Percentiles rank a stretch among this genome's conserved stretches.
These are phyloP conservation scores for Colletotrichum sp. DNA, from an alignment of 2,329 filamentous ascomycete species.

Conservation along the genomic window DNA sequence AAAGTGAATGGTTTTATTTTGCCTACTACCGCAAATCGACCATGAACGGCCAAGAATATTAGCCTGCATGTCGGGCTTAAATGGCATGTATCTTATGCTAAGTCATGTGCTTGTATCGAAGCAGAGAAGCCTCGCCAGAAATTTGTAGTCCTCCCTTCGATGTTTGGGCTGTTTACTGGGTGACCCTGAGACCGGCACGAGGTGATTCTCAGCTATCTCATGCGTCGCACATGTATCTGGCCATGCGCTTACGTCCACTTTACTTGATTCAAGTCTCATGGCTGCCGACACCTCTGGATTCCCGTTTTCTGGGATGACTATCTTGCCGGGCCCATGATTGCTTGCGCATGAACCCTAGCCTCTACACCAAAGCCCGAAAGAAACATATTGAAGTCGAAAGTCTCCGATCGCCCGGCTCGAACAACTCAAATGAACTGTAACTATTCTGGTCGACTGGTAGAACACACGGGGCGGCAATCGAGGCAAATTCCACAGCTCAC, in stretches of 20 bases:
- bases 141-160: not conserved
- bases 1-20: not conserved
- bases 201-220: not conserved
- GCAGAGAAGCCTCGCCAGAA: fast-evolving
- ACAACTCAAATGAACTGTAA: not conserved
- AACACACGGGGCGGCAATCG: not conserved
- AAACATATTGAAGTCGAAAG: not conserved
- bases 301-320: no score
- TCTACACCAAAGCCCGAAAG: no score
- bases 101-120: not conserved
- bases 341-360: no score
- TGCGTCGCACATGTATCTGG: not conserved
- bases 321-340: no score
- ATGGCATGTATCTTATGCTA: not conserved
- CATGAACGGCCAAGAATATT: not conserved
- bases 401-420: not conserved
- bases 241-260: not conserved
- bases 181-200: not conserved
- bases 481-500: not conserved
- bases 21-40: no score
- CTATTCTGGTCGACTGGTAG: not conserved
- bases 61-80: not conserved
- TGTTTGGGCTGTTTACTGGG: not conserved
- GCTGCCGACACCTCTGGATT: no score
- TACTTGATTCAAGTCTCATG: not conserved